Base-by-base conservation (phyloP, 1,284 basidiomycete genomes). In the Ganoderma sinense region DNA sequence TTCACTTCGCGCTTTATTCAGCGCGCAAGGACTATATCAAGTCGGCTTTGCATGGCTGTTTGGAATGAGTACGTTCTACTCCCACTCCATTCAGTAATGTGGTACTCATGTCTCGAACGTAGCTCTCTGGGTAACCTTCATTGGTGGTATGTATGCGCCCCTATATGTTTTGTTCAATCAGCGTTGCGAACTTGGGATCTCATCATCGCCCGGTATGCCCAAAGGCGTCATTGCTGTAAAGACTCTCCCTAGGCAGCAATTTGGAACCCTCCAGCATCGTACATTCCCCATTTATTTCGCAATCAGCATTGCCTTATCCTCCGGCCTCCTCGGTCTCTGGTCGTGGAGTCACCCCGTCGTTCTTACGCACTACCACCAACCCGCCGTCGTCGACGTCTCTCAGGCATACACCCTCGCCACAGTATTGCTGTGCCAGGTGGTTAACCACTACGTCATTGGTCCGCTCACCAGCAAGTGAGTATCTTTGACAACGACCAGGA, bases 271-370 rank as follows among this genome's bases (percentile, higher is more conserved):
- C 45, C 94, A 96, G 78, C 88, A 92, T 75, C 86, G 86, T 74
- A 87, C 87, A 0, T 93, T 94, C 80, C 93, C 94, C 1, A 79
- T 92, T 68, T 96, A 94, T 82, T 95, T 96, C 76, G 79, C 86
- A 33, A 79, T 88, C 59, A 91, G 89, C 33, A 86, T 92, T 51
- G 74, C 80, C 23, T 80, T 92, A 41, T 86, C 90, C 23, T 83
- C 86, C 0, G 80, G 82, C 16, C 84, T 96, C 33, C 81, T 94
- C 55, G 83, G 82, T 11, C 82, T 88, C 43, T 94, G 94, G 88
- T 84, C 88, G 10, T 84, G 83, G 73, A 86, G 86, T 69, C 92
- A 94, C 80, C 91, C 90, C 2, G 81, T 84, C 56, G 88, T 94
- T 36, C 76, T 89, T 71, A 80, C 80, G n/a, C 82, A 87, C 72